Evolutionary conservation across 176 grass and related monocot species (phyloP).

Genomic region (Themeda triandra): DNA sequence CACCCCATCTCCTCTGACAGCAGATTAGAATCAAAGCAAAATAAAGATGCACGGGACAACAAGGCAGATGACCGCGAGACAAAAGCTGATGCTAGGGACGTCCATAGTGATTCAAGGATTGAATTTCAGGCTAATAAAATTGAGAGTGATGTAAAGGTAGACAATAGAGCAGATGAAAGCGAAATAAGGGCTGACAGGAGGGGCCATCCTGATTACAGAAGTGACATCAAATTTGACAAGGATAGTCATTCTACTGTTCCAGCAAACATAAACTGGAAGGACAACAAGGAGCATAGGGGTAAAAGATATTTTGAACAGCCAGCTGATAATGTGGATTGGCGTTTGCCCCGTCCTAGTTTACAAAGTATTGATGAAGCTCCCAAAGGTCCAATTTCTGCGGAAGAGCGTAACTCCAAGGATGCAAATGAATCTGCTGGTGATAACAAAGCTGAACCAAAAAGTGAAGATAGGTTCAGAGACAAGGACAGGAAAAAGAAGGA

Average conservation of each 20-base stretch:
- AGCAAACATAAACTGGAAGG: slow-evolving; percentile 59
- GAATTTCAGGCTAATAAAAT: slow-evolving; percentile 53
- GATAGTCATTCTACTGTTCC: slow-evolving; percentile 39
- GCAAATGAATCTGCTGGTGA: slow-evolving; percentile 59
- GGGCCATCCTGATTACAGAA: slow-evolving; percentile 47
- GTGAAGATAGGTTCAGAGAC: slow-evolving; percentile 64
- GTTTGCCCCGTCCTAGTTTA: slow-evolving; percentile 34
- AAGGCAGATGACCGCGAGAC: slow-evolving; percentile 51
- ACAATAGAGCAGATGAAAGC: slow-evolving; percentile 47
- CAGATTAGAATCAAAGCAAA: slow-evolving; percentile 58
- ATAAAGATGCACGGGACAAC: slow-evolving; percentile 48
- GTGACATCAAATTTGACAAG: slow-evolving; percentile 54
- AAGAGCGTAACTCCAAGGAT: slow-evolving; percentile 42
- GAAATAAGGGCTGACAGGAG: slow-evolving; percentile 53
- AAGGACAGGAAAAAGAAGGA: slow-evolving; percentile 68
- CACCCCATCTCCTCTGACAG: slow-evolving; percentile 45
- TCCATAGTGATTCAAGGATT: slow-evolving; percentile 27
- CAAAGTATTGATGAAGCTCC: slow-evolving; percentile 49
- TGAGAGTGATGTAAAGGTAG: slow-evolving; percentile 52
- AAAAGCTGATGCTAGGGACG: slow-evolving; percentile 47
- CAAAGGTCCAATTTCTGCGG: slow-evolving; percentile 31
- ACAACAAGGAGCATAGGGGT: slow-evolving; percentile 57
- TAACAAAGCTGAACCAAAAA: slow-evolving; percentile 59
- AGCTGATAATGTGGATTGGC: slow-evolving; percentile 53
- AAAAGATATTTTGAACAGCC: slow-evolving; percentile 49